These are phyloP conservation scores for Panaeolus cyanescens DNA, from an alignment of 768 basidiomycete species.

Conservation along the genomic window DNA sequence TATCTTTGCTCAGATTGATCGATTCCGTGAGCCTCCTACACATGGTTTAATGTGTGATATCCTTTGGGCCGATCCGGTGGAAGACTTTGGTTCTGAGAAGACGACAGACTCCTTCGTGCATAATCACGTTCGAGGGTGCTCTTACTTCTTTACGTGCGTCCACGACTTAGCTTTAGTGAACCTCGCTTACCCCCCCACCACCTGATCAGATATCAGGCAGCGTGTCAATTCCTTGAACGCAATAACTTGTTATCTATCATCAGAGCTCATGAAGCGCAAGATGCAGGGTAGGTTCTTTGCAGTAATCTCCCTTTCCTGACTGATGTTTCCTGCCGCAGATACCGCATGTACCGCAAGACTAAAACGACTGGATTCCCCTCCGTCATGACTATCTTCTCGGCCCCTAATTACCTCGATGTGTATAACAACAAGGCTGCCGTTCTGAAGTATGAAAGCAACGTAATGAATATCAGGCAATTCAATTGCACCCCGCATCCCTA, in stretches of 20 bases:
- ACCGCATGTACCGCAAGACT: conserved; percentile 99
- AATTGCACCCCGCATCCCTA: conserved; percentile 96
- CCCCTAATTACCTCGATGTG: conserved; percentile 97
- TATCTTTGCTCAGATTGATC: conserved; percentile 71
- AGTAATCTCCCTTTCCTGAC: conserved; percentile 6
- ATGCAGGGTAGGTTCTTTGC: conserved; percentile 75
- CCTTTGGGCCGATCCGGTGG: conserved; percentile 96
- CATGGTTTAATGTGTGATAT: conserved; percentile 99
- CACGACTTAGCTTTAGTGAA: background rate
- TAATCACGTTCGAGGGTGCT: conserved; percentile 96
- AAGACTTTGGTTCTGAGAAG: conserved; percentile 96
- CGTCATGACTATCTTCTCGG: conserved; percentile 99
- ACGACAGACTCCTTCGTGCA: conserved; percentile 89
- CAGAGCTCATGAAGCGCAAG: conserved; percentile 97
- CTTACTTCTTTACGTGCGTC: conserved; percentile 79
- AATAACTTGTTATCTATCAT: conserved; percentile 98
- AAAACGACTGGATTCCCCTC: conserved; percentile 98
- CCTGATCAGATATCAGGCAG: conserved; percentile 81
- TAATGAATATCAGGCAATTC: conserved; percentile 98
- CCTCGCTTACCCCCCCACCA: conserved; percentile 11
- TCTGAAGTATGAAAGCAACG: conserved; percentile 98
- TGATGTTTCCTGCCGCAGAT: conserved; percentile 43
- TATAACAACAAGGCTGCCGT: conserved; percentile 99
- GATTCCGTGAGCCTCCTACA: conserved; percentile 98
- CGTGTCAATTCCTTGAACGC: conserved; percentile 95